Conservation (phyloP, 495 filamentous ascomycete genomes). For the Neurospora sublineolata region DNA sequence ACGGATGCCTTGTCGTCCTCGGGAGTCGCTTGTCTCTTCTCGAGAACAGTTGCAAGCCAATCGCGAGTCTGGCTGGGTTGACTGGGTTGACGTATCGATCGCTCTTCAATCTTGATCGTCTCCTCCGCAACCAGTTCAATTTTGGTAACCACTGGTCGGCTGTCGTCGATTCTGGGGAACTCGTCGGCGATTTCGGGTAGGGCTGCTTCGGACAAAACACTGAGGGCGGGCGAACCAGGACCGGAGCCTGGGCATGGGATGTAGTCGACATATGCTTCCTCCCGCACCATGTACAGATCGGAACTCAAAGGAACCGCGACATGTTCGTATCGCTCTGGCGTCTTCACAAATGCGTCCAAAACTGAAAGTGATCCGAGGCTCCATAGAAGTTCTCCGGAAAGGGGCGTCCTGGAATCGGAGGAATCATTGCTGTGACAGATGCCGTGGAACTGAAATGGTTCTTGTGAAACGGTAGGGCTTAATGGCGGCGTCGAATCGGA, state of each 20-base stretch:
- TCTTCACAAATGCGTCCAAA: not conserved
- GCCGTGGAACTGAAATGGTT: not conserved
- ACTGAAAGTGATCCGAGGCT: not conserved
- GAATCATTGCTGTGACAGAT: not conserved
- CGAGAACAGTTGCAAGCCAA: not conserved
- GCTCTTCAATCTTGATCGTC: not conserved
- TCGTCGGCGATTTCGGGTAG: not conserved
- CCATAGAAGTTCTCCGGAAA: not conserved
- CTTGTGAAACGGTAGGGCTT: not conserved
- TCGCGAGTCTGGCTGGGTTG: not conserved
- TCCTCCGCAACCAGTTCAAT: not conserved
- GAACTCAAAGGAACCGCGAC: not conserved
- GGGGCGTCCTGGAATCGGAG: not conserved
- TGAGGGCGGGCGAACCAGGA: not conserved
- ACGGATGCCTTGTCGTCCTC: not conserved
- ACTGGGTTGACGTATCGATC: not conserved
- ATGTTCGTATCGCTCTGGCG: not conserved
- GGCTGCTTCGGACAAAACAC: not conserved
- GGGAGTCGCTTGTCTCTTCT: not conserved
- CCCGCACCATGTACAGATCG: not conserved
- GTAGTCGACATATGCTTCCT: not conserved
- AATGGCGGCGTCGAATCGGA: not conserved
- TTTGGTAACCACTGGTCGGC: not conserved
- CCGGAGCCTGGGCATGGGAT: not conserved
- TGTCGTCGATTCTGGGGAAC: not conserved